Base-by-base conservation (phyloP, 1,139 yeast genomes). In the Suhomyces coccinellae region DNA sequence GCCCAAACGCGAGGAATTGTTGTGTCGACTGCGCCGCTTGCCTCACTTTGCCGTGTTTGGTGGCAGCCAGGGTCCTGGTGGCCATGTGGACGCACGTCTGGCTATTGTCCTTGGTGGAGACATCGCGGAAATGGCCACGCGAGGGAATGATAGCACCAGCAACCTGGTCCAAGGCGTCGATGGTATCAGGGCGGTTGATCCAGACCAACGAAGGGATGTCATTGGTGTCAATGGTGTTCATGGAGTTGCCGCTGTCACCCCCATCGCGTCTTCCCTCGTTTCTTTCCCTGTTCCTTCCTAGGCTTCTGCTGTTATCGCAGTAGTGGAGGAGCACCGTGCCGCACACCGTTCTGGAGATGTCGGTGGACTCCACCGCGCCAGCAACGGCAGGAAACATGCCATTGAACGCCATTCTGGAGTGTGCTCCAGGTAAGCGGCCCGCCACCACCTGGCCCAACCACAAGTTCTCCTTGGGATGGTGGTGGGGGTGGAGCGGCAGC, bases 361-460 rank as follows among this genome's bases (percentile, higher is more conserved):
- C 33, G 16, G 11, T 16, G 3, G 31, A 22, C 7, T 28, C 13
- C 8, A 36, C n/a, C 14, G 9, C 20, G 12, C 39, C 39, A 10
- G 33, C 39, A 1, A 36, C 15, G 11, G 39, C 39, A n/a, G 39
- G 33, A n/a, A 17, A 17, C 12, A 15, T 17, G 11, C 24, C 12
- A 13, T 38, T 38, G 35, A 38, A 38, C n/a, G 31, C 8, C 28
- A 14, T 30, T 3, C 31, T 14, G 6, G 35, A 13, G 9, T 22
- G 14, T 1, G 35, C 2, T 24, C 9, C 16, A 4, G 24, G 16
- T n/a, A 36, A 10, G 6, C 28, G 20, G 1, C 52, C 53, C 7
- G 52, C 38, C 10, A 52, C 40, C 11, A 47, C 24, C 16, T 46
- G 52, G 20, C 50, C 51, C 16, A 52, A 38, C 56, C 56, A 52